Percentiles rank a stretch among this genome's conserved stretches.
These are phyloP conservation scores for Auricularia heimuer DNA, from an alignment of 768 basidiomycete genomes.

Conservation along the genomic window DNA sequence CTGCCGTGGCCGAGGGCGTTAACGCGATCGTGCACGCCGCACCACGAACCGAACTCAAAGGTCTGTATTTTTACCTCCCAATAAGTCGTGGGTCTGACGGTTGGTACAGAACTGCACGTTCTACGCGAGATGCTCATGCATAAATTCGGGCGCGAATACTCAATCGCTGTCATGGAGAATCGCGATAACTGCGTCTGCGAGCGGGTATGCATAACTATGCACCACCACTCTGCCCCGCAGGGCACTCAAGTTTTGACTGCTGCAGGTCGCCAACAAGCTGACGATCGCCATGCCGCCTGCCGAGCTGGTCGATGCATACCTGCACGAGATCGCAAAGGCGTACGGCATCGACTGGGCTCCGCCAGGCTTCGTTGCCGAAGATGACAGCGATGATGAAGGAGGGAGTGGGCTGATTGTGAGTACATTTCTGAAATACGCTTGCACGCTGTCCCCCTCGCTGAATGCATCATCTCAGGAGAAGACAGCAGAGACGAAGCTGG, in stretches of 20 bases:
- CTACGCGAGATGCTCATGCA: constrained; percentile 92
- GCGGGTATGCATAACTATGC: constrained; percentile 38
- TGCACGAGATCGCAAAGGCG: constrained; percentile 80
- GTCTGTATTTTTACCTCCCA: constrained; percentile 25
- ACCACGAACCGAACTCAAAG: constrained; percentile 84
- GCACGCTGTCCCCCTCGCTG: neutral
- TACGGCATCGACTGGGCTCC: constrained; percentile 67
- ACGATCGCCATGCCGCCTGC: constrained; percentile 55
- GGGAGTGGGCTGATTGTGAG: constrained; percentile 33
- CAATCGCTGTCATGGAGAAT: constrained; percentile 80
- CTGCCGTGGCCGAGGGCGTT: constrained; percentile 77
- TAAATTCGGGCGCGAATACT: constrained; percentile 89
- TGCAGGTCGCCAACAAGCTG: constrained; percentile 69
- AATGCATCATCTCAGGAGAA: neutral
- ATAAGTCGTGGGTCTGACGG: neutral
- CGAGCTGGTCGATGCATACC: constrained; percentile 78
- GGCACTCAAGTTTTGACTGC: neutral
- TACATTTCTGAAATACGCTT: neutral
- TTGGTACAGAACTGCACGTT: constrained; percentile 64
- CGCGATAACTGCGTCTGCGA: constrained; percentile 69
- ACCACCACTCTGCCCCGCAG: constrained; percentile 1
- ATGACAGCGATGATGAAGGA: constrained; percentile 16
- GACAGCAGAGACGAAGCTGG: constrained; percentile 10
- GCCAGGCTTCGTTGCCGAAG: constrained; percentile 17
- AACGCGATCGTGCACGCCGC: constrained; percentile 85